Evolutionary conservation across 495 filamentous ascomycete genomes (phyloP), one percentile per base, ranked within the genome.

Genomic region (Penicillium bovifimosum): DNA sequence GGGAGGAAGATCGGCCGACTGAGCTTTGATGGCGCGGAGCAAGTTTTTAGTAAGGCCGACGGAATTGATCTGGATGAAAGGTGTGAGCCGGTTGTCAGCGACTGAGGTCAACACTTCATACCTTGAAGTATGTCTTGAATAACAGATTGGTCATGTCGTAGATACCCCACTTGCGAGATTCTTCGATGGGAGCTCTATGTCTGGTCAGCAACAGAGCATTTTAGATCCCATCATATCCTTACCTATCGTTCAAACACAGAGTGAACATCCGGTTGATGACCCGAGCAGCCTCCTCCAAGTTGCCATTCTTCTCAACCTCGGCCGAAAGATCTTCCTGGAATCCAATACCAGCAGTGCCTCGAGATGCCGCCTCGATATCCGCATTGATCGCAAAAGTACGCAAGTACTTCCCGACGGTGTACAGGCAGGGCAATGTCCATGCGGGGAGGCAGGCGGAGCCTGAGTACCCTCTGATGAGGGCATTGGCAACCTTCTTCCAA

Each of bases 81-180:
- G n/a, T 31, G 29, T 65, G 33, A 65, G 52, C 29, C 5, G 28
- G 6, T 29, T 33, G 8, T 1, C 5, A 7, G 20, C 26, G 24
- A 16, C n/a, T 11, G 29, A 18, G 0, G n/a, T 6, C 2, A 9
- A 9, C 6, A 18, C 6, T 41, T 44, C 59, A 39, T 67, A 78
- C 80, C 74, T 88, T 95, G 80, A 97, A 98, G 64, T 97, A 96
- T 6, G 90, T 96, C 70, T 96, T 97, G 80, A 98, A 97, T 8
- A 96, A 73, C 1, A 97, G 80, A 60, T 95, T 96, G 52, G 87
- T 87, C 34, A 86, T 90, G 66, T 91, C 86, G 72, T 97, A 98
- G 36, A 92, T 83, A 0, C 88, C 95, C 95, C 95, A 97, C 79
- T 97, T 98, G 6, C 95, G 81, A 0, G 92, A 96, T 39, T 93